These are phyloP conservation scores for Pleurotus djamor DNA, from an alignment of 768 basidiomycete species.

Conservation along the genomic window DNA sequence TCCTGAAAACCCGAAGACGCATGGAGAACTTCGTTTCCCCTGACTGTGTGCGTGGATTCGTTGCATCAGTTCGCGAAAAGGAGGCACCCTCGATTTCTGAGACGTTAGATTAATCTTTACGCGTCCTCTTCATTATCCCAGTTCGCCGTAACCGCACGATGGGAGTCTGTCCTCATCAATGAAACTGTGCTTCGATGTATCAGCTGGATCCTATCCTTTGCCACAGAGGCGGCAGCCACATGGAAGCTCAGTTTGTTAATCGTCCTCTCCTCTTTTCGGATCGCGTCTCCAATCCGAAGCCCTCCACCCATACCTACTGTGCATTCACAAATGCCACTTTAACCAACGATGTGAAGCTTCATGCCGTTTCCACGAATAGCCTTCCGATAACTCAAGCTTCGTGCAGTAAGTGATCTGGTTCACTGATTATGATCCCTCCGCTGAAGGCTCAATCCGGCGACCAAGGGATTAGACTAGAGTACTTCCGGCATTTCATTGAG, in stretches of 20 bases:
- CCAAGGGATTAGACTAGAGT: neutral
- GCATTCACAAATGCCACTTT: neutral
- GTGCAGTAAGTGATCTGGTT: too few species aligned
- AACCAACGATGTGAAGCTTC: neutral
- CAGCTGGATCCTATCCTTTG: neutral
- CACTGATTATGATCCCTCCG: neutral
- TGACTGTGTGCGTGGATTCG: neutral
- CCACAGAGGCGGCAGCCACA: neutral
- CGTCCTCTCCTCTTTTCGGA: neutral
- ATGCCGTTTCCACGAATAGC: neutral
- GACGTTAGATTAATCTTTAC: neutral
- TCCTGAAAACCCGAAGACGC: neutral
- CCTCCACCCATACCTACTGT: neutral
- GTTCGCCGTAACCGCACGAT: constrained; percentile 4
- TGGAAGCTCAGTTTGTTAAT: neutral
- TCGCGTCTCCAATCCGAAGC: neutral
- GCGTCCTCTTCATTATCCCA: constrained; percentile 4
- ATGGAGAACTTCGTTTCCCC: neutral
- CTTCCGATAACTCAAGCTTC: neutral
- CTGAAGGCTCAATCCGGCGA: neutral
- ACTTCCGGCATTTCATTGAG: constrained; percentile 1
- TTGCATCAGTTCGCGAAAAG: neutral
- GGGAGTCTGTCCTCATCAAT: neutral
- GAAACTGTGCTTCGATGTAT: constrained; percentile 7
- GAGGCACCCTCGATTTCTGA: constrained; percentile 1